Evolutionary conservation across 768 basidiomycete species (phyloP).

Genomic region (Suillus alpinus): DNA sequence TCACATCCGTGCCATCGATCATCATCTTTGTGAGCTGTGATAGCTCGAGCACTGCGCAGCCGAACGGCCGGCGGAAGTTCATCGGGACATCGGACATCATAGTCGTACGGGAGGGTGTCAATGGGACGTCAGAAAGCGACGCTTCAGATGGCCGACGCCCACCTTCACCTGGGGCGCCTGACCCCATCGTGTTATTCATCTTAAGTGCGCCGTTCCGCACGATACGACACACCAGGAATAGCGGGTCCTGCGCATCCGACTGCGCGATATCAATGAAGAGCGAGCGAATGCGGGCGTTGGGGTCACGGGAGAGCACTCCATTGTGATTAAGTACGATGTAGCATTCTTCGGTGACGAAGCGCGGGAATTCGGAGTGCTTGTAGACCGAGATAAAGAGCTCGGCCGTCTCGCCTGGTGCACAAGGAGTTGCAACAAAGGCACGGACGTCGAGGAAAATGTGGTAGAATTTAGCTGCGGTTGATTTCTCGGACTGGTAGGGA

Average conservation of each 20-base stretch:
- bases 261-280: constrained; percentile 88
- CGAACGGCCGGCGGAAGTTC: constrained; percentile 84
- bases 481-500: constrained; percentile 29
- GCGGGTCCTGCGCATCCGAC: constrained; percentile 79
- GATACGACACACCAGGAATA: constrained; percentile 89
- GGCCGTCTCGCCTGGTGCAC: constrained; percentile 86
- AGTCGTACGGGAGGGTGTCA: constrained; percentile 25
- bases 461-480: constrained; percentile 69
- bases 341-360: constrained; percentile 93
- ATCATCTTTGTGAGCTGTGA: constrained; percentile 70
- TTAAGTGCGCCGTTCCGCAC: constrained; percentile 86
- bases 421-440: constrained; percentile 89
- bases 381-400: constrained; percentile 94
- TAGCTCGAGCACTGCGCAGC: constrained; percentile 91
- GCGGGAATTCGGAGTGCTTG: constrained; percentile 68
- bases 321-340: constrained; percentile 89
- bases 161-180: constrained; percentile 40
- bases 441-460: constrained; percentile 89
- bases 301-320: constrained; percentile 81
- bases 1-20: constrained; percentile 60
- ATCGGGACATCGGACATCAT: constrained; percentile 33
- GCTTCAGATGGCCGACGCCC: constrained; percentile 57
- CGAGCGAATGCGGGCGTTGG: constrained; percentile 72
- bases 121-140: constrained; percentile 33
- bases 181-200: constrained; percentile 55